Conservation (phyloP, 1,284 basidiomycete species). For the Rhizoctonia solani region DNA sequence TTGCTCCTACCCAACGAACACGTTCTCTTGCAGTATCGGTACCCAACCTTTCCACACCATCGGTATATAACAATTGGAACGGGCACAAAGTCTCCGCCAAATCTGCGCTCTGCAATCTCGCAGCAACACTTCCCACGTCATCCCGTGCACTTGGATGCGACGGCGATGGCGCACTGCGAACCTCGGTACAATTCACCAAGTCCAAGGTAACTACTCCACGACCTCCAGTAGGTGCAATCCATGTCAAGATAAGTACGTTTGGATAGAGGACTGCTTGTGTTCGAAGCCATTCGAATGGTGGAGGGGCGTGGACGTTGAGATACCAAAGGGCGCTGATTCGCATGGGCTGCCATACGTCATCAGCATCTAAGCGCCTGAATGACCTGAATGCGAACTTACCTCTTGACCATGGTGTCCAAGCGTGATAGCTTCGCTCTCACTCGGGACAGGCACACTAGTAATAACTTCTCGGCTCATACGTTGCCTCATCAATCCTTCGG, state of each 20-base stretch:
- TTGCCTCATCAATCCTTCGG: constrained; percentile 31
- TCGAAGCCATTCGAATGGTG: constrained; percentile 80
- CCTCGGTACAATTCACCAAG: constrained; percentile 78
- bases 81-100: constrained; percentile 76
- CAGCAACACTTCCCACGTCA: constrained; percentile 83
- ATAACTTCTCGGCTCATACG: constrained; percentile 29
- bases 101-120: constrained; percentile 60
- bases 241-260: constrained; percentile 77
- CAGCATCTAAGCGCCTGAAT: constrained; percentile 19
- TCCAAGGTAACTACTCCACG: constrained; percentile 81
- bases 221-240: constrained; percentile 77
- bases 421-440: constrained; percentile 26
- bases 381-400: constrained; percentile 11
- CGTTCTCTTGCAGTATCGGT: constrained; percentile 81
- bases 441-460: constrained; percentile 30
- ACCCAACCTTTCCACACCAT: constrained; percentile 82
- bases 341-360: constrained; percentile 60
- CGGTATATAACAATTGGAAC: constrained; percentile 84
- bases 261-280: constrained; percentile 82
- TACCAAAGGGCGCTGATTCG: constrained; percentile 85
- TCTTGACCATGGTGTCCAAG: constrained; percentile 31
- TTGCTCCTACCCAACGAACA: constrained; percentile 83
- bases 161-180: constrained; percentile 76
- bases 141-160: constrained; percentile 75
- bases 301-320: constrained; percentile 80